These are phyloP conservation scores for Nannochloris sp. DNA, from an alignment of 139 green algal genomes.

Conservation along the genomic window DNA sequence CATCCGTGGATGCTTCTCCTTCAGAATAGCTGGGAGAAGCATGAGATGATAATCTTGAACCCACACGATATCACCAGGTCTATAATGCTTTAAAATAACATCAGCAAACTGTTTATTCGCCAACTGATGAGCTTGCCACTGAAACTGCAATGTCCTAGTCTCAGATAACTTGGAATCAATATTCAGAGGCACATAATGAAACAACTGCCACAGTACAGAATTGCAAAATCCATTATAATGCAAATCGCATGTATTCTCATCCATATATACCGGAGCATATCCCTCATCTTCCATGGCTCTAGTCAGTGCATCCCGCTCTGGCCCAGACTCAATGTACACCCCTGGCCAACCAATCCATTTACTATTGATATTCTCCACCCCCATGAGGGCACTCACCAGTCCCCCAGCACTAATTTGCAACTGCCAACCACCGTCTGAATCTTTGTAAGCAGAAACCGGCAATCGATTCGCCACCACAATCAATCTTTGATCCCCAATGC, in stretches of 20 bases:
- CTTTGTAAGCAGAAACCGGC: constrained; percentile 73
- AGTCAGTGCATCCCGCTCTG: constrained; percentile 62
- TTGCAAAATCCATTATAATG: constrained; percentile 93
- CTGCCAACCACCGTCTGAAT: constrained; percentile 63
- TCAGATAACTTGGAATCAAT: constrained; percentile 79
- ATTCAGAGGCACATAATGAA: constrained; percentile 96
- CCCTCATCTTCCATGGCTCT: constrained; percentile 60
- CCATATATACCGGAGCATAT: constrained; percentile 87
- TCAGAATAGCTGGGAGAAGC: constrained; percentile 85
- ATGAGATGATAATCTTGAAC: constrained; percentile 95
- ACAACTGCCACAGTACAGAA: constrained; percentile 94
- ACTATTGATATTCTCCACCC: constrained; percentile 78
- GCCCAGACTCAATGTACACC: constrained; percentile 62
- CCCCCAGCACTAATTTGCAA: constrained; percentile 83
- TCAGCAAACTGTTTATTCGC: constrained; percentile 68
- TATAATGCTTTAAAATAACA: constrained; percentile 67
- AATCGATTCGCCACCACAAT: constrained; percentile 95
- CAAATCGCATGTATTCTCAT: constrained; percentile 55
- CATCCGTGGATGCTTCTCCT: constrained; percentile 63
- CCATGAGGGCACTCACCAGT: constrained; percentile 87
- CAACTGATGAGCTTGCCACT: constrained; percentile 82
- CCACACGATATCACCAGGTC: constrained; percentile 77
- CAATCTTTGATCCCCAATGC: constrained; percentile 46
- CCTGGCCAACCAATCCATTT: constrained; percentile 95
- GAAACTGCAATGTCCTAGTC: constrained; percentile 68